Evolutionary conservation across 1,139 yeast genomes (phyloP).

Genomic region (Pneumocystis oryctolagi): DNA sequence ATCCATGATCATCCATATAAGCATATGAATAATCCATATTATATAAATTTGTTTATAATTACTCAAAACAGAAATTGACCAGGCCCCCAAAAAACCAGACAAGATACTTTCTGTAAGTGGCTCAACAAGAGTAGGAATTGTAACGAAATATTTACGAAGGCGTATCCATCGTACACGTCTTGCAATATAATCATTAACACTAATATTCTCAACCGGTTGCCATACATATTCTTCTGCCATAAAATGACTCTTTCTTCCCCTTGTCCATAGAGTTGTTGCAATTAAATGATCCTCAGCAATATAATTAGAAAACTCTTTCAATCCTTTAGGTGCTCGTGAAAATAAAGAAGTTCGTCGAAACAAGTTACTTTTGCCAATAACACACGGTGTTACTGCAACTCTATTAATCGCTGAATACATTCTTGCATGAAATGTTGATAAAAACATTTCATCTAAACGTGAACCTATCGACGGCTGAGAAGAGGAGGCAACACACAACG

Average conservation of each 20-base stretch:
- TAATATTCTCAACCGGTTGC: constrained; percentile 54
- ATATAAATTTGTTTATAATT: constrained; percentile 29
- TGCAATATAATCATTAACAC: constrained; percentile 39
- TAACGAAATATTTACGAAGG: constrained; percentile 80
- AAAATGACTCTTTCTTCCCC: constrained; percentile 52
- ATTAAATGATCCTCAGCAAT: constrained; percentile 93
- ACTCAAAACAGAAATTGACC: constrained; percentile 29
- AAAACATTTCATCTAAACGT: constrained; percentile 72
- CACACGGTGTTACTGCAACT: constrained; percentile 73
- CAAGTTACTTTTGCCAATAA: constrained; percentile 79
- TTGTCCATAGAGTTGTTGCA: constrained; percentile 70
- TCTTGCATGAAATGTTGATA: constrained; percentile 70
- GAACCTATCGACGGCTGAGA: constrained; percentile 36
- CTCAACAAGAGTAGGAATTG: constrained; percentile 68
- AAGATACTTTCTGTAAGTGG: constrained; percentile 72
- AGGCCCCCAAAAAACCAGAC: constrained; percentile 46
- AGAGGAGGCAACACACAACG: constrained; percentile 36
- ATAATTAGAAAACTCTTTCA: constrained; percentile 59
- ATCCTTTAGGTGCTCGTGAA: constrained; percentile 30
- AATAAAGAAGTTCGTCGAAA: constrained; percentile 50
- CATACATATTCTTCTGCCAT: constrained; percentile 65
- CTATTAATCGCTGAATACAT: constrained; percentile 68
- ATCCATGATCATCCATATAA: constrained; percentile 57
- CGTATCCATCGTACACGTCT: constrained; percentile 75
- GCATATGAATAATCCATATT: constrained; percentile 22